A percentile compares a stretch with the other conserved stretches of the same genome.
phyloP scores from a whole-genome alignment of 2,329 filamentous ascomycete genomes.

The Talaromyces sp. region DNA sequence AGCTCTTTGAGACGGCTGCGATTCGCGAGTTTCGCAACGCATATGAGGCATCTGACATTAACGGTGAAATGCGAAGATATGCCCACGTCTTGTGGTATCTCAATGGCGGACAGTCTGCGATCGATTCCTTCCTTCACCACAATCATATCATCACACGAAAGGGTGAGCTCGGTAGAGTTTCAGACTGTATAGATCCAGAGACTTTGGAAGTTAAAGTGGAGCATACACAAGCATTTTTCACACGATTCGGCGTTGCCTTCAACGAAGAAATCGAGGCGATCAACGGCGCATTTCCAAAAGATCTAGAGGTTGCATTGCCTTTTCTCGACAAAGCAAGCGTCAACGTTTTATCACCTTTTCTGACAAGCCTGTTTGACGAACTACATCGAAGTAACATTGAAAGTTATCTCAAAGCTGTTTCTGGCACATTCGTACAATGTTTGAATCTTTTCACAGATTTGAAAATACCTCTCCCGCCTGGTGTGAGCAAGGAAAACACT shows the following conservation, averaged over 20 bases:
- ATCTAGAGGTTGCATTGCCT: slow-evolving; percentile 67
- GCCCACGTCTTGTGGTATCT: slow-evolving; percentile 78
- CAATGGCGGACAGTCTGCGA: slow-evolving; percentile 72
- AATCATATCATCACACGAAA: slow-evolving; percentile 77
- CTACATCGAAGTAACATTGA: slow-evolving; percentile 71
- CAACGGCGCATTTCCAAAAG: slow-evolving; percentile 73
- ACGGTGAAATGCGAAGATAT: slow-evolving; percentile 84
- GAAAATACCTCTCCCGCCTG: slow-evolving; percentile 59
- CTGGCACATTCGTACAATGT: slow-evolving; percentile 82
- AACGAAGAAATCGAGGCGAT: slow-evolving; percentile 82
- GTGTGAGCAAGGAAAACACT: slow-evolving; percentile 60
- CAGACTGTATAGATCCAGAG: slow-evolving; percentile 73
- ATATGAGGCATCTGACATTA: slow-evolving; percentile 82
- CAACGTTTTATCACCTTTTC: slow-evolving; percentile 78
- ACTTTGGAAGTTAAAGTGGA: slow-evolving; percentile 70
- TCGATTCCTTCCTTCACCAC: slow-evolving; percentile 85
- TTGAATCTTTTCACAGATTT: slow-evolving; percentile 72
- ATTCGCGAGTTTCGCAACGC: slow-evolving; percentile 89
- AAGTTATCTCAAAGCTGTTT: slow-evolving; percentile 79
- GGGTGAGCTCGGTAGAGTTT: slow-evolving; percentile 67
- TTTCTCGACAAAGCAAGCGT: slow-evolving; percentile 81
- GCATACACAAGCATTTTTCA: slow-evolving; percentile 79
- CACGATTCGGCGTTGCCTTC: slow-evolving; percentile 67
- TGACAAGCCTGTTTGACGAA: slow-evolving; percentile 82
- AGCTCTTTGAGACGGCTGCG: slow-evolving; percentile 86